phyloP scores from a whole-genome alignment of 768 basidiomycete species.

The Termitomyces sp. region DNA sequence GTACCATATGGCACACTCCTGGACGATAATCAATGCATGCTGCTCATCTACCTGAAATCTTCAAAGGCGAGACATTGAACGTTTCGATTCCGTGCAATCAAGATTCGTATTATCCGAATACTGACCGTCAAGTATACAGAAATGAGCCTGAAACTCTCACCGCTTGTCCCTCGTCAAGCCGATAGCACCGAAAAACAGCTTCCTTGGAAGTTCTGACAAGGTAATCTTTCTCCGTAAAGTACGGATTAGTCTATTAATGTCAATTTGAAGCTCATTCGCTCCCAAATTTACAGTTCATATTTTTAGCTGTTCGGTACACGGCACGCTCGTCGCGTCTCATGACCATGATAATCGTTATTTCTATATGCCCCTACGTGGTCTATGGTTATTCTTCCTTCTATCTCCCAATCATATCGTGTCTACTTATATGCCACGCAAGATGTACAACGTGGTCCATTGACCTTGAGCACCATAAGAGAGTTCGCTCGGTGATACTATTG shows the following conservation, averaged over 20 bases:
- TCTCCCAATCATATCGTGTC: constrained; percentile 8
- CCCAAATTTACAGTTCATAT: neutral
- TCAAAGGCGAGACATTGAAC: neutral
- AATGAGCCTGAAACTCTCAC: constrained; percentile 8
- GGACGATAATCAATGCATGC: neutral
- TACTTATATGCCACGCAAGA: neutral
- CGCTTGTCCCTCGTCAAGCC: neutral
- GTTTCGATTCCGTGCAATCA: neutral
- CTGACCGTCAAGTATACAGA: constrained; percentile 7
- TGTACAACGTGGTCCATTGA: constrained; percentile 2
- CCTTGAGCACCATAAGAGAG: constrained; percentile 4
- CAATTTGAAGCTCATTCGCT: neutral
- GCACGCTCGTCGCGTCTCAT: constrained; percentile 5
- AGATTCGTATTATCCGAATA: constrained; percentile 12
- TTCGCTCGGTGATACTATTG: constrained; percentile 13
- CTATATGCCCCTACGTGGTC: neutral
- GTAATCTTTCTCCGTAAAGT: neutral
- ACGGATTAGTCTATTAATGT: neutral
- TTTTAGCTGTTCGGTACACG: neutral
- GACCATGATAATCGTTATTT: neutral
- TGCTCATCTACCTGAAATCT: neutral
- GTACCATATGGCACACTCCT: neutral
- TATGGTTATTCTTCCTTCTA: neutral
- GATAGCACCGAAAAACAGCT: constrained; percentile 1
- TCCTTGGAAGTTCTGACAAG: neutral